Base-by-base conservation (phyloP, 441 rosid species). In the Arabidopsis lyrata region DNA sequence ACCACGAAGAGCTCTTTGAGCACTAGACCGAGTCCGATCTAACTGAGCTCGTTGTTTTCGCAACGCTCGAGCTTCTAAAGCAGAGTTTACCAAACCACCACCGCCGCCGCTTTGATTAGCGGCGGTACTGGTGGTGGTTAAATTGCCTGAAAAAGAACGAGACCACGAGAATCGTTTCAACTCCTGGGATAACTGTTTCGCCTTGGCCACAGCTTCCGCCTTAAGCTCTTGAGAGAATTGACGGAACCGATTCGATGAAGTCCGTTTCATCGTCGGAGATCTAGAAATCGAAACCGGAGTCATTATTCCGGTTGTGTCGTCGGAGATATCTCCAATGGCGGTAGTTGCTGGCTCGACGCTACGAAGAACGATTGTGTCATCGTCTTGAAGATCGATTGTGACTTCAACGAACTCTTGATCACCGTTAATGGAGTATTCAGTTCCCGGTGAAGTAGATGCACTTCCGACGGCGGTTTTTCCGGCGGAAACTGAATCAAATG, bases 1-100 rank as follows among this genome's bases (percentile, higher is more conserved):
- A 0, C 95, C 92, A 44, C 90, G 90, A 66, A 89, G 84, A 2
- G 95, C 95, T 81, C 87, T 82, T 48, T 87, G 89, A 2, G 95
- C 89, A 56, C 89, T 83, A 32, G 95, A 82, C 44, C 90, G 83
- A 53, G 85, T 85, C 76, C 95, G 85, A 74, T 89, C 95, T 39
- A 89, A 82, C 85, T 89, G 99, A 38, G 98, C 98, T 48, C 89
- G 72, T 78, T 92, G 98, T 78, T 77, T 88, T 73, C 99, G 79
- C 78, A 87, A 44, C 3, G 95, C 97, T 7, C 99, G 83, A 59
- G 99, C 96, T 15, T 90, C 91, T 73, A 95, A 47, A 63, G 95
- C 92, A 35, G 88, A 76, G 41, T 90, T 97, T 44, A 85, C 83
- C 72, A 83, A 84, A 27, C 85, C 74, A 34, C 83, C 81, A 70